Conservation (phyloP, 768 basidiomycete species). For the Kwoniella dendrophila region DNA sequence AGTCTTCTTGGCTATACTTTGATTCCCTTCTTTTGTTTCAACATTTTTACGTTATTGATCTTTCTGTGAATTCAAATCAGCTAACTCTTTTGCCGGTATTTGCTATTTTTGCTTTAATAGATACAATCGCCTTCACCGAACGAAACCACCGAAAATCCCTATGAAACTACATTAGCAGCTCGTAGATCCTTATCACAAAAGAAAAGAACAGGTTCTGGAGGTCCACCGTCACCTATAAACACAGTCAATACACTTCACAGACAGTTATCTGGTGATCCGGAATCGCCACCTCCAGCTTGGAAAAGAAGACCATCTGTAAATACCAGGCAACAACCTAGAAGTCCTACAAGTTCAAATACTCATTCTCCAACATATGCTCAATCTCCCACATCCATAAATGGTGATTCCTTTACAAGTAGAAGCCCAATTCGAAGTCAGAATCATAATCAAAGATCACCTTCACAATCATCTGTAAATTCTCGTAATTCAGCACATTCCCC, state of each 20-base stretch:
- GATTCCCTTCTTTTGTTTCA: background rate
- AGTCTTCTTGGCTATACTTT: background rate
- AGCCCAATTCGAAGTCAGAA: too few relatives aligned
- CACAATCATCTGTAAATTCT: slow-evolving; percentile 20
- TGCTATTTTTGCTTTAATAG: slow-evolving; percentile 20
- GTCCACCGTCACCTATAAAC: slow-evolving; percentile 15
- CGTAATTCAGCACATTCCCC: slow-evolving; percentile 1
- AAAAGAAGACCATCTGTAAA: slow-evolving; percentile 42
- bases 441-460: slow-evolving; percentile 16
- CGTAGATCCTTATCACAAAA: slow-evolving; percentile 11
- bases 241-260: slow-evolving; percentile 39
- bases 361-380: background rate
- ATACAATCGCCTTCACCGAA: slow-evolving; percentile 44
- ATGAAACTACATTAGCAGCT: slow-evolving; percentile 14
- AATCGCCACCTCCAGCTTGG: slow-evolving; percentile 49
- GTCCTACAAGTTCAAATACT: slow-evolving; percentile 1
- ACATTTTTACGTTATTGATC: background rate
- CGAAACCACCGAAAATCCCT: slow-evolving; percentile 24
- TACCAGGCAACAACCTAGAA: slow-evolving; percentile 4
- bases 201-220: slow-evolving; percentile 10
- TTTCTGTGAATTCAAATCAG: background rate
- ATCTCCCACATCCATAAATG: too few relatives aligned
- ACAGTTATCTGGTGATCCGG: slow-evolving; percentile 43
- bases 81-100: background rate
- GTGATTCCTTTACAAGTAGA: too few relatives aligned